These are phyloP conservation scores for Pelargonium cotyledonis DNA, from an alignment of 441 rosid genomes.

Conservation along the genomic window DNA sequence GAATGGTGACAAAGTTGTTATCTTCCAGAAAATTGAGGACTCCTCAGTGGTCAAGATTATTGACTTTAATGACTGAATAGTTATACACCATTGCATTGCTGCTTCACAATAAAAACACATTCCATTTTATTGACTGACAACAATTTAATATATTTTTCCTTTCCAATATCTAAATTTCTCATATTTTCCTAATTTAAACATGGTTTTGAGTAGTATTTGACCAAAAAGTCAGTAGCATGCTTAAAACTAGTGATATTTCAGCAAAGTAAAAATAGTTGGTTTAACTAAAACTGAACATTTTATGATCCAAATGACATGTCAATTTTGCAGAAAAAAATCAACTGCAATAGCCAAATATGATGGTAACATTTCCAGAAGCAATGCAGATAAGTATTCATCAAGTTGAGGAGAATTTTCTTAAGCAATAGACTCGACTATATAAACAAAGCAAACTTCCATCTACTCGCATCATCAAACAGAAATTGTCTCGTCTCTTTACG, in stretches of 20 bases:
- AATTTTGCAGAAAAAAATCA: no score
- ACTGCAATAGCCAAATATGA: no score
- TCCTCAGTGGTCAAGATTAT: slow-evolving; percentile 21
- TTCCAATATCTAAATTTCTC: background rate
- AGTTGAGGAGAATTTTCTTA: no score
- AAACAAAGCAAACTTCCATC: background rate
- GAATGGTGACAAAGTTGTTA: slow-evolving; percentile 14
- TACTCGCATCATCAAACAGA: background rate
- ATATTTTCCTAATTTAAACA: background rate
- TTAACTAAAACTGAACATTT: no score
- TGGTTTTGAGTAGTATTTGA: no score
- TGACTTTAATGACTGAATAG: slow-evolving; percentile 9
- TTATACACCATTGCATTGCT: background rate
- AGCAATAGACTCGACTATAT: background rate
- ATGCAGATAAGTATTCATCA: no score
- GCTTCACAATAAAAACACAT: background rate
- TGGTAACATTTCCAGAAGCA: no score
- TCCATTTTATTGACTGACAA: background rate
- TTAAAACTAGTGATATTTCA: no score
- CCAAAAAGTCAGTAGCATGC: no score
- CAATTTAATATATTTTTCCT: background rate
- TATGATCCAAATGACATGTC: no score
- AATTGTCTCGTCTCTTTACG: background rate
- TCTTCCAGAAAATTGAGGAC: slow-evolving; percentile 23
- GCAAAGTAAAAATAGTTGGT: no score